phyloP scores from a whole-genome alignment of 371 early-diverging fungal genomes.

The Mucor circinelloides region DNA sequence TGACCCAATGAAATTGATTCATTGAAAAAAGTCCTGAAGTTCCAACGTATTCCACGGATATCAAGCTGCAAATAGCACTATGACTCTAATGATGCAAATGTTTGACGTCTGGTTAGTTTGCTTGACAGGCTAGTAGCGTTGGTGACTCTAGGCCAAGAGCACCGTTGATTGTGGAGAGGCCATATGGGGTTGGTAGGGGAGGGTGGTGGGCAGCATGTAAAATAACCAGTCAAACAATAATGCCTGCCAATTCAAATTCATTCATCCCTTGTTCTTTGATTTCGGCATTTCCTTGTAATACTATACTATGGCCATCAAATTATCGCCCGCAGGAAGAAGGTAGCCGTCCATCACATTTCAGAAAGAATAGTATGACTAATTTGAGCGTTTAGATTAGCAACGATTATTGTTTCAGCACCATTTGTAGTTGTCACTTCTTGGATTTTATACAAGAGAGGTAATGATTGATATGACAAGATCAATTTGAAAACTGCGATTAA shows the following conservation, averaged over 20 bases:
- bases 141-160: too few species aligned
- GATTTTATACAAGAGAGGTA: constrained; percentile 53
- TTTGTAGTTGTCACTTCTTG: constrained; percentile 45
- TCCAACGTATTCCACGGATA: background rate
- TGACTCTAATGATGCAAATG: too few species aligned
- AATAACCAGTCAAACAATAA: background rate
- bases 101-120: too few species aligned
- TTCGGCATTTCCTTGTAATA: background rate
- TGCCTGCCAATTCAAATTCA: too few species aligned
- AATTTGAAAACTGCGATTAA: background rate
- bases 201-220: too few species aligned
- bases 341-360: background rate
- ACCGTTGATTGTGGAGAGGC: too few species aligned
- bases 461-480: background rate
- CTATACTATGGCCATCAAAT: constrained; percentile 20
- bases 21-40: background rate
- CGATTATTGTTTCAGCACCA: constrained; percentile 49
- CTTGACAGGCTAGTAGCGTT: too few species aligned
- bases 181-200: too few species aligned
- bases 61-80: too few species aligned
- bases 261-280: background rate
- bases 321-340: constrained; percentile 42
- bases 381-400: constrained; percentile 30
- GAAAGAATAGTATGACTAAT: background rate
- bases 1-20: background rate